Conservation (phyloP, 768 basidiomycete genomes). For the Mycena olivaceomarginata region DNA sequence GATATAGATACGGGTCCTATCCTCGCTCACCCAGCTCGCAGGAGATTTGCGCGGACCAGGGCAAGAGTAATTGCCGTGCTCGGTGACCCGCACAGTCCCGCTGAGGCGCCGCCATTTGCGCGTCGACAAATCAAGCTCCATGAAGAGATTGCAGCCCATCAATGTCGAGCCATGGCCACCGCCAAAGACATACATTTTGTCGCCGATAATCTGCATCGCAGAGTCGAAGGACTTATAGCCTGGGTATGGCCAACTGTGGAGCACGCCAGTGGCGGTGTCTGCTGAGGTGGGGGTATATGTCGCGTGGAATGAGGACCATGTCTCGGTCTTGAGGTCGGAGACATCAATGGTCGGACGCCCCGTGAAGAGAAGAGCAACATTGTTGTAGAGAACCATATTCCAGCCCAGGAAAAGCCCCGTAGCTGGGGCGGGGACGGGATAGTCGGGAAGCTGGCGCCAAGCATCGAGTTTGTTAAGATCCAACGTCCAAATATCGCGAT, state of each 20-base stretch:
- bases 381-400: constrained; percentile 49
- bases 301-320: constrained; percentile 55
- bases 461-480: constrained; percentile 49
- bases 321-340: constrained; percentile 59
- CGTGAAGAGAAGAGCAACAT: constrained; percentile 60
- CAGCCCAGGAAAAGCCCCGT: constrained; percentile 47
- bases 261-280: constrained; percentile 23
- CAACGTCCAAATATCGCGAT: constrained; percentile 52
- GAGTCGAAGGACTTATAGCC: constrained; percentile 34
- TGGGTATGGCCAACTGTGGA: constrained; percentile 50
- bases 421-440: constrained; percentile 44
- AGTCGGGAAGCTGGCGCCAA: constrained; percentile 53
- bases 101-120: constrained; percentile 52
- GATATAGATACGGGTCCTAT: constrained; percentile 55
- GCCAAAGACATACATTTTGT: constrained; percentile 62
- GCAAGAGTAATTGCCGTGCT: constrained; percentile 41
- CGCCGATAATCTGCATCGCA: constrained; percentile 50
- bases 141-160: constrained; percentile 61
- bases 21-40: constrained; percentile 57
- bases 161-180: constrained; percentile 52
- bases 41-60: constrained; percentile 60
- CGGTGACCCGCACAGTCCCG: constrained; percentile 45
- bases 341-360: constrained; percentile 54
- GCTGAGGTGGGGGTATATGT: constrained; percentile 42
- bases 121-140: constrained; percentile 50